A percentile compares a stretch with the other conserved stretches of the same genome.
phyloP scores from a whole-genome alignment of 257 asterid genomes.

The Perilla frutescens region DNA sequence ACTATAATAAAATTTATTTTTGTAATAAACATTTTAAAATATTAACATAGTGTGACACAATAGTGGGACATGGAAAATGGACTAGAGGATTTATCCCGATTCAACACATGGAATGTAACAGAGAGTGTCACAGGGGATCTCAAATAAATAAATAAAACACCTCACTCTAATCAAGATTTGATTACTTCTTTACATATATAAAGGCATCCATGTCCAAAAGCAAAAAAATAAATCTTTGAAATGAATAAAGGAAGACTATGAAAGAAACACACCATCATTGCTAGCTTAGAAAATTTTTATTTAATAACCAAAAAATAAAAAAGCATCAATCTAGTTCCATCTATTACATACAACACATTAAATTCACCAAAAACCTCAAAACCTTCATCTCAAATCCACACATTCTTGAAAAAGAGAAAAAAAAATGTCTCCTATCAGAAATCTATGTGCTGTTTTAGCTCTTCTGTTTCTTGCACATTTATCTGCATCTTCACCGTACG shows the following conservation, averaged over 20 bases:
- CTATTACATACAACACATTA: neutral
- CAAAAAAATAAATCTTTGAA: conserved; percentile 22
- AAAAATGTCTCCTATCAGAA: conserved; percentile 28
- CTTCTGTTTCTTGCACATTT: conserved; percentile 36
- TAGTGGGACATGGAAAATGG: too few relatives aligned
- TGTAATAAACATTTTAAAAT: too few relatives aligned
- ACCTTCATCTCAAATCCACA: neutral
- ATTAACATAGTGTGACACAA: too few relatives aligned
- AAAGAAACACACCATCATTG: conserved; percentile 42
- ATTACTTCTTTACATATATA: conserved; percentile 29
- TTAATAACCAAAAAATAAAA: neutral
- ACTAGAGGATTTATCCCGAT: too few relatives aligned
- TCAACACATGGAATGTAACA: too few relatives aligned
- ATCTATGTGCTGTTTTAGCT: conserved; percentile 26
- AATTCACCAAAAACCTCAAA: conserved; percentile 21
- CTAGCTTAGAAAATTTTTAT: conserved; percentile 23
- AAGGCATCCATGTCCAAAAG: conserved; percentile 29
- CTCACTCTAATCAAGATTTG: conserved; percentile 22
- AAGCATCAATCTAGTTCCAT: conserved; percentile 22
- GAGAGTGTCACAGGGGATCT: too few relatives aligned
- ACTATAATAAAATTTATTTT: too few relatives aligned
- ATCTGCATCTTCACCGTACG: conserved; percentile 38
- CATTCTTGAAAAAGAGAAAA: neutral
- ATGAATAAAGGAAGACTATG: conserved; percentile 16
- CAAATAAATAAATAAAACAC: too few relatives aligned